Evolutionary conservation across 1,139 yeast species (phyloP), one percentile per base, ranked within the genome.

Genomic region (Diutina pseudorugosa): DNA sequence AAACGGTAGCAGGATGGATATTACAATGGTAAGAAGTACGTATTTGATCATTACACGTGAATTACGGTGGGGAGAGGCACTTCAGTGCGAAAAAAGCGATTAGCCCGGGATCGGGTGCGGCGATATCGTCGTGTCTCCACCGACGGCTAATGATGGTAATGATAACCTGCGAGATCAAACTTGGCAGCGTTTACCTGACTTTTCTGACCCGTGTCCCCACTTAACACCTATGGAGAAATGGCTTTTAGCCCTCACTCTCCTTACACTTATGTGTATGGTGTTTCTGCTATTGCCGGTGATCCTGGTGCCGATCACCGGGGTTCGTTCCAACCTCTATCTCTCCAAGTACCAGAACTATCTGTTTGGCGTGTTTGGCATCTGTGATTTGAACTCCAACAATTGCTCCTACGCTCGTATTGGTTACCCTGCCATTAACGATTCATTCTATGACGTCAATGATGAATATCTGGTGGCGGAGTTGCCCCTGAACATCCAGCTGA

Each of bases 341-440:
- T 70, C 74, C 19, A 57, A 59, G 21, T 70, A 64, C 59, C 52
- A 60, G 21, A 79, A 75, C 51, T 73, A 74, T 61, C 71, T 77
- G 53, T 93, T 84, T 65, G 98, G 98, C 4, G 89, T 88, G 0
- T 87, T 91, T 70, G 98, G 98, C 1, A 78, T 80, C 57, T 91
- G 98, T 65, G 62, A 72, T 54, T 52, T 59, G 5, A 55, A 64
- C 25, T 62, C 70, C 2, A 63, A 68, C 6, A 61, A 65, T 1
- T 87, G 96, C 65, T 72, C 83, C 0, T 41, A 51, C 0, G 67
- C 75, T 0, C 55, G 57, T 18, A 70, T 74, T 21, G 79, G 79
- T 1, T 74, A 74, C 55, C 72, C 74, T 4, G 47, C 30, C 25
- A 47, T 40, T 3, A 47, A 47, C 16, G 33, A 50, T 41, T 45